Evolutionary conservation across 2,329 filamentous ascomycete species (phyloP), one percentile per base, ranked within the genome.

Genomic region (Byssothecium circinans): DNA sequence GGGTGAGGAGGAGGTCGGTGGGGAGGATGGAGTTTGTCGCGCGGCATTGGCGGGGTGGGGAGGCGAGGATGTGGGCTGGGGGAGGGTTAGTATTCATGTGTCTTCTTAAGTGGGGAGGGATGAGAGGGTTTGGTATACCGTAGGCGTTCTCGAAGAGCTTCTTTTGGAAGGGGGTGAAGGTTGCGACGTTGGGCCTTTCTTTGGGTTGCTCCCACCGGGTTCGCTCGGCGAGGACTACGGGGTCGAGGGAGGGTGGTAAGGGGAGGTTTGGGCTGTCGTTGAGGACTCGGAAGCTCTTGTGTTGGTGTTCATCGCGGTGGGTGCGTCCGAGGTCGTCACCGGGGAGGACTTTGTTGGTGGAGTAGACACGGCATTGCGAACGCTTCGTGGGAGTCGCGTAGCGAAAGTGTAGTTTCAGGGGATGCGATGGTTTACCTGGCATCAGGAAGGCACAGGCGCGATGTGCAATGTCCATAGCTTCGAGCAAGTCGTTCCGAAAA

Each of bases 91-190:
- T 15, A 49, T 34, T 10, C 30, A 44, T 11, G 22, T 12, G 32
- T 37, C 39, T 22, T 4, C 23, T 25, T 8, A 30, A 2, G 15
- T 30, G 29, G 18, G 12, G 23, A 37, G 15, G 23, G 4, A 8
- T 23, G 32, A 10, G 23, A 6, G 10, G 23, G n/a, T n/a, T 25
- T 25, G 10, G 11, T 72, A 23, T 72, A 87, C 85, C 87, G 56
- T 81, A 89, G 2, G 84, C 76, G 54, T 88, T 91, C 30, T 76
- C 75, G 23, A 72, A 73, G 1, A 90, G 71, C 49, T 81, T 78
- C 47, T 74, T 75, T 60, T 85, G 81, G 49, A 89, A 81, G 2
- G 76, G 69, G 2, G 73, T 71, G 20, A 73, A 67, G 18, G 68
- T 56, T 48, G 71, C 69, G 0, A 65, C 58, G 47, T 75, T 76